phyloP scores from a whole-genome alignment of 352 stramenopile genomes.

The Globisporangium perplexum region DNA sequence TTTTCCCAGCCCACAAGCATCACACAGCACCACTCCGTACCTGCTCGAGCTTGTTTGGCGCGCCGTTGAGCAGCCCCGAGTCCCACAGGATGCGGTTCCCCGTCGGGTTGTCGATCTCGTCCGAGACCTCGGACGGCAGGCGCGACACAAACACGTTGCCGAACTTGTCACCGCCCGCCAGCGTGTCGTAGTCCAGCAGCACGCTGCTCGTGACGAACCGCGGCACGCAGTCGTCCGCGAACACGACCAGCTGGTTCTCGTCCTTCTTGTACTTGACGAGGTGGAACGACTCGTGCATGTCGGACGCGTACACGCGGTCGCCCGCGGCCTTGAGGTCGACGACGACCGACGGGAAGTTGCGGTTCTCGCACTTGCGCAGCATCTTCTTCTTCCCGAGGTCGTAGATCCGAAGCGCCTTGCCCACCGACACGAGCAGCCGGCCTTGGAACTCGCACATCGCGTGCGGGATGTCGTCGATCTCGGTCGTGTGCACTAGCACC shows the following conservation, averaged over 20 bases:
- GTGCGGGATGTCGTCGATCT: constrained; percentile 95
- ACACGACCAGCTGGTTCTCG: constrained; percentile 95
- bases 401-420: constrained; percentile 95
- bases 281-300: constrained; percentile 95
- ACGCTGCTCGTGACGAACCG: constrained; percentile 80
- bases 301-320: constrained; percentile 94
- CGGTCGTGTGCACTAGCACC: constrained; percentile 95
- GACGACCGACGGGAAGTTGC: constrained; percentile 91
- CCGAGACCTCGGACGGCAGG: constrained; percentile 90
- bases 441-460: constrained; percentile 98
- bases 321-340: constrained; percentile 92
- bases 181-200: constrained; percentile 97
- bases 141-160: constrained; percentile 97
- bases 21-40: constrained; percentile 18
- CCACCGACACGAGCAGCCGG: constrained; percentile 95
- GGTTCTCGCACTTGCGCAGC: constrained; percentile 98
- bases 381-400: constrained; percentile 99
- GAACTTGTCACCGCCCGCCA: constrained; percentile 98
- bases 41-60: constrained; percentile 96
- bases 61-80: constrained; percentile 85
- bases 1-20: no score
- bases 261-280: constrained; percentile 97
- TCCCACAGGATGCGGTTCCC: constrained; percentile 98
- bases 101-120: constrained; percentile 94
- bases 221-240: constrained; percentile 94